These are phyloP conservation scores for Boletus speciosus DNA, from an alignment of 768 basidiomycete genomes.

Conservation along the genomic window DNA sequence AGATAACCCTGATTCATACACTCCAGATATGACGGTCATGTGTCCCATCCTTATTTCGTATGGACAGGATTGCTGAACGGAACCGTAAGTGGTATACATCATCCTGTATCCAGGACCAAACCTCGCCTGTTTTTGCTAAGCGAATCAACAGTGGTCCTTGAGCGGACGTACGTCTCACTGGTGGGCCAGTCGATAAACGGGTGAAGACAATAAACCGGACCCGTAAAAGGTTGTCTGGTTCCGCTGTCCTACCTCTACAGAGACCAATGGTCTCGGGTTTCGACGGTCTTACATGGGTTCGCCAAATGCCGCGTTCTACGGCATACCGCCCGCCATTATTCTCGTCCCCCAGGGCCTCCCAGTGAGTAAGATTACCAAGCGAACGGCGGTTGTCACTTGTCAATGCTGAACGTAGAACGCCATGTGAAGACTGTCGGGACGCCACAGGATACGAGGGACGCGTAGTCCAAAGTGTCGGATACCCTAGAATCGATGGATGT, in stretches of 20 bases:
- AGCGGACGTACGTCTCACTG: neutral
- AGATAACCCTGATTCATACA: neutral
- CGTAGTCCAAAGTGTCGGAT: neutral
- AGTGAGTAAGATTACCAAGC: neutral
- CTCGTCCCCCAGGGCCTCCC: neutral
- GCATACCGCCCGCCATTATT: neutral
- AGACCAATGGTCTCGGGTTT: neutral
- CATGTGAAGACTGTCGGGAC: neutral
- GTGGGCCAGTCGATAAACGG: neutral
- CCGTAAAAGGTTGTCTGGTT: neutral
- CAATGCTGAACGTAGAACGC: neutral
- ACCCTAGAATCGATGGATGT: neutral
- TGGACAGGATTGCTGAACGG: neutral
- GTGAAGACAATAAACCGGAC: neutral
- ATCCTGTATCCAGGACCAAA: neutral
- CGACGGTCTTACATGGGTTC: neutral
- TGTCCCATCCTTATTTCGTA: neutral
- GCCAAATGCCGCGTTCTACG: neutral
- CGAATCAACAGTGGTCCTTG: neutral
- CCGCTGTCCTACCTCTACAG: neutral
- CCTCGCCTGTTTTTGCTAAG: neutral
- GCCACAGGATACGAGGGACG: neutral
- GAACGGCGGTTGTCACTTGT: neutral
- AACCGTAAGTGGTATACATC: too few species aligned
- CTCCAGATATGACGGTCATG: neutral